Evolutionary conservation across 208 protist genomes (phyloP), one percentile per base, ranked within the genome.

Genomic region (Leishmania braziliensis): DNA sequence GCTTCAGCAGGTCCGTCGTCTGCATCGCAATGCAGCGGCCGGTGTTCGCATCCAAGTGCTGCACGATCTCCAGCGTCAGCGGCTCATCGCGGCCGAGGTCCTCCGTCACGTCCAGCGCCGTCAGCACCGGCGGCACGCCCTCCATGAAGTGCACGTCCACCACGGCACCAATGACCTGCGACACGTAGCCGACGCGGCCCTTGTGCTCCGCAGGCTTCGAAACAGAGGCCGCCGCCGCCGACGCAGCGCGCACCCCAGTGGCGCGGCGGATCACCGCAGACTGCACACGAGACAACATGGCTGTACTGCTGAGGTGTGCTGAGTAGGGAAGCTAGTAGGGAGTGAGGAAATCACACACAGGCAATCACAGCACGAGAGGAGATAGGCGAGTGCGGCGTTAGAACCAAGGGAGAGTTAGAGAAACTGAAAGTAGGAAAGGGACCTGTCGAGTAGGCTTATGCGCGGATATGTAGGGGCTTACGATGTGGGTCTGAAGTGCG

Each of bases 21-120:
- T 99, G 98, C 97, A 99, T 99, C 88, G 98, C 98, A 96, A 99
- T 99, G 81, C 96, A 99, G 81, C 99, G 97, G 77, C 99, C 98
- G 23, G 97, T 97, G 92, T 98, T 95, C 83, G 98, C 98, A 88
- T 99, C 96, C 53, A 99, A 76, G 80, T 99, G 97, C 97, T 99
- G 98, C 71, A 98, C 97, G 68, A 99, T 99, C 90, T 99, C 98
- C 18, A 99, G 97, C 14, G 99, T 98, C 43, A 99, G 92, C 73
- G 92, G 80, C 89, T 97, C 88, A 53, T 92, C 91, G 56, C 91
- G 85, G 85, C 91, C 89, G 66, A 94, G 89, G 29, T 91, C 86
- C 77, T 95, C 94, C 66, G 95, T 84, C 18, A 99, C 98, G 84
- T 99, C 96, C 18, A 99, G 94, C 23, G 98, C 95, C 83, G 98